Base-by-base conservation (phyloP, 192 early-diverging fungal species). In the Linnemannia zychae region DNA sequence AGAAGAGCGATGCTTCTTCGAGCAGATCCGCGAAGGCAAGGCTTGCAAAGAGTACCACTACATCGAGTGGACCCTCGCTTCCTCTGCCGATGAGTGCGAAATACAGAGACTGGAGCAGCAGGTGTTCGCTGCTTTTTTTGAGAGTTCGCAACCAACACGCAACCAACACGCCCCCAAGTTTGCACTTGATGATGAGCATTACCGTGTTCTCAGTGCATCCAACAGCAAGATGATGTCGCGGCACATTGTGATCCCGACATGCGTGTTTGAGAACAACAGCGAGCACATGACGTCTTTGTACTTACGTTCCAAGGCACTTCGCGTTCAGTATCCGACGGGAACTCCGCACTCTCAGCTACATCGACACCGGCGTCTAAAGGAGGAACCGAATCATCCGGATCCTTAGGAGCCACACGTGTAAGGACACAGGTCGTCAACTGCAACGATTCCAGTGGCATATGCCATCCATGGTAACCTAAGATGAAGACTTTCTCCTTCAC, bases 321-420 rank as follows among this genome's bases (percentile, higher is more conserved):
- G 38, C 1, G 67, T n/a, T n/a, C n/a, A n/a, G n/a, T n/a, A n/a
- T n/a, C 67, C 9, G 53, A 73, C 20, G 46, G 33, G 2, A 31
- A 71, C 33, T 6, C 16, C 15, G 28, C 20, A 16, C 63, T 76
- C 75, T 67, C 28, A 57, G 38, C 9, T 24, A 67, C 71, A 79
- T 79, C 47, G 78, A 79, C 38, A n/a, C 15, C 7, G 65, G 47
- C 18, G 78, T 79, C 13, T 79, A 79, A 36, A 52, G 24, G 13
- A 72, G 31, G n/a, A 79, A 67, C 71, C 57, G 71, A 49, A 37
- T 20, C 44, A 79, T 79, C 3, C 78, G 78, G 38, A 67, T 63
- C 34, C 78, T 79, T 31, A 47, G 78, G 13, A 79, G 78, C 71
- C 50, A 24, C 33, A 79, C 72, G 33, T 57, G 16, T 47, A 73